Evolutionary conservation across 2,329 filamentous ascomycete species (phyloP).

Genomic region (Aspergillus pseudoterreus): DNA sequence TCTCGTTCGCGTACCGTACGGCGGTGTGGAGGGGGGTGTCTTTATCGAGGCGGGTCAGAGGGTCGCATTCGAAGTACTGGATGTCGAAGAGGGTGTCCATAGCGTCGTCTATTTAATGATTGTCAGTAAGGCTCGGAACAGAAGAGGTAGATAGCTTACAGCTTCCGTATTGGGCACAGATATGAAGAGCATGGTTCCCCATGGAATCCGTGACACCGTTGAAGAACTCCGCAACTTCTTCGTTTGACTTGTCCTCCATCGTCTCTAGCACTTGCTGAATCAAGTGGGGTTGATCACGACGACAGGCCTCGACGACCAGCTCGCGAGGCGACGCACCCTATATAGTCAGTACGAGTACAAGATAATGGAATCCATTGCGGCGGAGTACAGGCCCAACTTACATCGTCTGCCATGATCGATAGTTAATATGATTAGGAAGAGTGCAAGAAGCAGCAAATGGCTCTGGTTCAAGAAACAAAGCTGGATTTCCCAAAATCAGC

Average conservation of each 20-base stretch:
- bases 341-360: not conserved
- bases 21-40: slow-evolving; percentile 46
- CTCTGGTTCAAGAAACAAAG: not conserved
- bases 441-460: not conserved
- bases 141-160: slow-evolving; percentile 54
- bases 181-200: slow-evolving; percentile 84
- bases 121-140: not conserved
- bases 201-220: slow-evolving; percentile 82
- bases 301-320: slow-evolving; percentile 86
- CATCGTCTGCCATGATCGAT: slow-evolving; percentile 42
- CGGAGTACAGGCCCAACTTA: slow-evolving; percentile 18
- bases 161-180: slow-evolving; percentile 80
- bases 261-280: slow-evolving; percentile 68
- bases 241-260: slow-evolving; percentile 54
- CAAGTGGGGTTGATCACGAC: slow-evolving; percentile 85
- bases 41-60: slow-evolving; percentile 43
- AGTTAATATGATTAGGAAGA: not conserved
- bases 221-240: slow-evolving; percentile 70
- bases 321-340: slow-evolving; percentile 84
- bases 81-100: slow-evolving; percentile 48
- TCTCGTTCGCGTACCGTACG: slow-evolving; percentile 46
- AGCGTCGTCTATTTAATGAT: slow-evolving; percentile 35
- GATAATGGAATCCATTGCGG: not conserved
- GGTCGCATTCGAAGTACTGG: slow-evolving; percentile 48
- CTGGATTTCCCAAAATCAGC: slow-evolving; percentile 1